These are phyloP conservation scores for Toxoplasma gondii DNA, from an alignment of 169 alveolate species.

Conservation along the genomic window DNA sequence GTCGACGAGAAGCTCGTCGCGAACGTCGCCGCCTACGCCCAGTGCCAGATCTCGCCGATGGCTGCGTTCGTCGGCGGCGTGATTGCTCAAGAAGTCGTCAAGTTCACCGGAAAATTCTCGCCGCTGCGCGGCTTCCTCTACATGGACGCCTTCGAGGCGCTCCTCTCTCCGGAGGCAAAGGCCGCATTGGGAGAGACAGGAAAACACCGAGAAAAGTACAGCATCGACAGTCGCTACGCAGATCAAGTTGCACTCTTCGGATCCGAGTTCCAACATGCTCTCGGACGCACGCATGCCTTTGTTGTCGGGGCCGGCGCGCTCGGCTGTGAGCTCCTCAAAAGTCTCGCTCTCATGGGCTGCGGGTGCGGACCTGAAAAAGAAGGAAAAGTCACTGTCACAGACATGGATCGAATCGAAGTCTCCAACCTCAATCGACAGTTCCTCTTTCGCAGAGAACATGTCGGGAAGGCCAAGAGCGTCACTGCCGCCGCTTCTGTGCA, in stretches of 20 bases:
- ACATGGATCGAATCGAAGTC: constrained; percentile 96
- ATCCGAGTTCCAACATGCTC: constrained; percentile 81
- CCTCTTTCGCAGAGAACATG: constrained; percentile 88
- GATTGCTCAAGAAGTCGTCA: constrained; percentile 96
- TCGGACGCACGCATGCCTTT: constrained; percentile 81
- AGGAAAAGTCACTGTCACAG: constrained; percentile 90
- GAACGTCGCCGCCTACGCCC: constrained; percentile 72
- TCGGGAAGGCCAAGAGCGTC: constrained; percentile 71
- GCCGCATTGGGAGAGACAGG: neutral
- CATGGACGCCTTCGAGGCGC: constrained; percentile 93
- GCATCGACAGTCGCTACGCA: constrained; percentile 83
- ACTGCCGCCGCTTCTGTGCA: constrained; percentile 53
- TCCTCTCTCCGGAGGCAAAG: neutral
- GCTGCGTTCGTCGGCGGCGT: constrained; percentile 98
- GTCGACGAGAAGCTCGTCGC: constrained; percentile 45
- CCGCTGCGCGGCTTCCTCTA: constrained; percentile 97
- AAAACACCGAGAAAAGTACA: neutral
- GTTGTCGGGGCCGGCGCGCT: constrained; percentile 94
- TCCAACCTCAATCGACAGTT: constrained; percentile 97
- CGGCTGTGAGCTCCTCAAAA: constrained; percentile 98
- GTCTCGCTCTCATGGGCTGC: constrained; percentile 95
- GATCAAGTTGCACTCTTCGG: constrained; percentile 93
- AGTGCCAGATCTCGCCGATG: constrained; percentile 91
- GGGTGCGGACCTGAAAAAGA: constrained; percentile 81
- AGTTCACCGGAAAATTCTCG: constrained; percentile 97